Percentiles rank a stretch among this genome's conserved stretches.
Evolutionary conservation across 1,139 yeast species (phyloP).

Genomic region (Yamadazyma diddensiae): DNA sequence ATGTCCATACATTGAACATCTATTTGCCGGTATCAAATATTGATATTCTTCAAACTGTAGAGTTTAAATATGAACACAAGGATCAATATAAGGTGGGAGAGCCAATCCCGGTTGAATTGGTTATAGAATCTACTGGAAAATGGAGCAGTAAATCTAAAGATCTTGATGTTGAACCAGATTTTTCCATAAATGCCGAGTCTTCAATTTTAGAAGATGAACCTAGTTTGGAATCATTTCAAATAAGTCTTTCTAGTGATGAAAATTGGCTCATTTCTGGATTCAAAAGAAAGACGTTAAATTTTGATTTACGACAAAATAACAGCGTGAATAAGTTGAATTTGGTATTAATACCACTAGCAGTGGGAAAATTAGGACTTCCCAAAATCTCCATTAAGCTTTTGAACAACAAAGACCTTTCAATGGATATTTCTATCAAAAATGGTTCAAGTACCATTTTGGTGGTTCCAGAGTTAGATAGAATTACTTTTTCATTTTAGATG

Average conservation of each 20-base stretch:
- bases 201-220: slow-evolving; percentile 19
- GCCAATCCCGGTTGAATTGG: slow-evolving; percentile 47
- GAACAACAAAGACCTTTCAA: slow-evolving; percentile 19
- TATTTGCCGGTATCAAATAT: slow-evolving; percentile 53
- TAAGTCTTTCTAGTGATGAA: slow-evolving; percentile 34
- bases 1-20: slow-evolving; percentile 28
- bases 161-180: slow-evolving; percentile 8
- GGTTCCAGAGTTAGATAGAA: slow-evolving; percentile 66
- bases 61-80: slow-evolving; percentile 36
- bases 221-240: slow-evolving; percentile 22
- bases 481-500: slow-evolving; percentile 53
- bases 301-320: slow-evolving; percentile 18
- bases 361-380: slow-evolving; percentile 74
- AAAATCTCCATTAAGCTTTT: slow-evolving; percentile 44
- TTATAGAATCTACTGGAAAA: slow-evolving; percentile 40
- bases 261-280: slow-evolving; percentile 74
- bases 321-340: slow-evolving; percentile 30
- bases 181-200: slow-evolving; percentile 26
- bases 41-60: slow-evolving; percentile 49
- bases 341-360: slow-evolving; percentile 65
- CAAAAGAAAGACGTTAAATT: slow-evolving; percentile 45
- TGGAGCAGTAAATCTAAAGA: slow-evolving; percentile 33
- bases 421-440: slow-evolving; percentile 66
- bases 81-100: slow-evolving; percentile 60
- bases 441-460: slow-evolving; percentile 67